Conservation (phyloP, 2,329 filamentous ascomycete species). For the Paramyrothecium roridum region DNA sequence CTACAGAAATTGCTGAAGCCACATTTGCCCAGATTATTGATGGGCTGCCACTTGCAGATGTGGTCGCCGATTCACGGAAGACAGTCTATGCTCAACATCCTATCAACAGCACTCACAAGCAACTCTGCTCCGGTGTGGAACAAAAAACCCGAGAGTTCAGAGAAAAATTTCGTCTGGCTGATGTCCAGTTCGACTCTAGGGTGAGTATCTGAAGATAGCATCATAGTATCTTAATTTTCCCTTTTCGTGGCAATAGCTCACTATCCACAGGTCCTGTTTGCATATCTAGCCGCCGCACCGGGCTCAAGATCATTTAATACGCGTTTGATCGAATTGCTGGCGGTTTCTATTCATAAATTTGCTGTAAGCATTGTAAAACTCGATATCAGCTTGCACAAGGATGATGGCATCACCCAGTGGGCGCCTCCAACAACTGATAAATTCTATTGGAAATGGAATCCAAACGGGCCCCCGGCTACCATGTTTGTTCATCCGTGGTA, state of each 20-base stretch:
- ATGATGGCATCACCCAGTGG: constrained; percentile 17
- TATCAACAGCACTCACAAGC: constrained; percentile 10
- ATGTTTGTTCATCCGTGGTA: constrained; percentile 18
- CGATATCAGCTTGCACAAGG: constrained; percentile 14
- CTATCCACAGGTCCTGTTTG: constrained; percentile 20
- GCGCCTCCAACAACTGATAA: constrained; percentile 11
- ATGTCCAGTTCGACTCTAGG: constrained; percentile 8
- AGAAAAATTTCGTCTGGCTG: constrained; percentile 1
- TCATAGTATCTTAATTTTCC: no score
- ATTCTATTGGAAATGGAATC: constrained; percentile 2
- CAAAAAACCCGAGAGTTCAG: constrained; percentile 11
- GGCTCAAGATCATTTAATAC: constrained; percentile 21
- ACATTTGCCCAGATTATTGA: constrained; percentile 20
- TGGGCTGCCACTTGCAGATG: constrained; percentile 10
- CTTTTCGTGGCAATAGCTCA: no score
- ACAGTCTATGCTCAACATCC: constrained; percentile 6
- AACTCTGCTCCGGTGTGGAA: constrained; percentile 12
- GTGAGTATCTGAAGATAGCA: no score
- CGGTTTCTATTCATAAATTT: constrained; percentile 23
- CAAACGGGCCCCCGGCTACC: constrained; percentile 13
- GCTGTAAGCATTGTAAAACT: constrained; percentile 18
- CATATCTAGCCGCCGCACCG: constrained; percentile 15
- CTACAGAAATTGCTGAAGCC: constrained; percentile 6
- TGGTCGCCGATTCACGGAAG: not conserved
- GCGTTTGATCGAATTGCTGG: constrained; percentile 26